These are phyloP conservation scores for Austroboletus novae-zelandiae DNA, from an alignment of 1,284 basidiomycete genomes.

Conservation along the genomic window DNA sequence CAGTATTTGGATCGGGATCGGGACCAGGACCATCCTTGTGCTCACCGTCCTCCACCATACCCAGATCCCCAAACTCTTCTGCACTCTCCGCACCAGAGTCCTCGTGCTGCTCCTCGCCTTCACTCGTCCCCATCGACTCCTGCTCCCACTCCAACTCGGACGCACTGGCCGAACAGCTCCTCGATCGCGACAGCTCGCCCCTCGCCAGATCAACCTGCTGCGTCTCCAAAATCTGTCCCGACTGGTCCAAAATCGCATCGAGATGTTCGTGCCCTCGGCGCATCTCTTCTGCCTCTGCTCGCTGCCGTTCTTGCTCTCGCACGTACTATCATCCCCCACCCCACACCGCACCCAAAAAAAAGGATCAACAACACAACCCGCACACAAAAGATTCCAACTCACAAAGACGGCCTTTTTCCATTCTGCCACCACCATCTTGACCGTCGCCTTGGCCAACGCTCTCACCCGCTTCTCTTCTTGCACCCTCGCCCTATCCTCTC, in stretches of 20 bases:
- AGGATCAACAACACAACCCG: constrained; percentile 6
- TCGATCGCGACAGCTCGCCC: constrained; percentile 38
- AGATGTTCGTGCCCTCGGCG: constrained; percentile 80
- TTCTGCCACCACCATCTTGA: constrained; percentile 71
- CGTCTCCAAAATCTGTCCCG: constrained; percentile 82
- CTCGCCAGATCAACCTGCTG: constrained; percentile 71
- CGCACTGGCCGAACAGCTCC: constrained; percentile 56
- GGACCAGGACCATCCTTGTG: background rate
- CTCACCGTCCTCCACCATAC: constrained; percentile 13
- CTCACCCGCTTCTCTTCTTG: constrained; percentile 71
- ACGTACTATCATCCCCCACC: constrained; percentile 18
- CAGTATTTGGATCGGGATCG: background rate
- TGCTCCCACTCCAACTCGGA: constrained; percentile 39
- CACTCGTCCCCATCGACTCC: constrained; percentile 49
- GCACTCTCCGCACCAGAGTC: constrained; percentile 22
- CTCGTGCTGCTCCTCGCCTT: constrained; percentile 17
- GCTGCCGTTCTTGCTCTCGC: constrained; percentile 29
- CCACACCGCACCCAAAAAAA: no score
- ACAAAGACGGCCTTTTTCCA: constrained; percentile 92
- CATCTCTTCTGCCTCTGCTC: constrained; percentile 55
- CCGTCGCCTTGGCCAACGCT: constrained; percentile 67
- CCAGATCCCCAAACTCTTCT: constrained; percentile 26
- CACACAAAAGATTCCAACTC: constrained; percentile 32
- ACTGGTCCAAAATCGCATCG: constrained; percentile 88
- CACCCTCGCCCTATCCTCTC: constrained; percentile 60